A percentile compares a stretch with the other conserved stretches of the same genome.
Conservation (phyloP, 2,329 filamentous ascomycete genomes). For the Blastomyces percursus region DNA sequence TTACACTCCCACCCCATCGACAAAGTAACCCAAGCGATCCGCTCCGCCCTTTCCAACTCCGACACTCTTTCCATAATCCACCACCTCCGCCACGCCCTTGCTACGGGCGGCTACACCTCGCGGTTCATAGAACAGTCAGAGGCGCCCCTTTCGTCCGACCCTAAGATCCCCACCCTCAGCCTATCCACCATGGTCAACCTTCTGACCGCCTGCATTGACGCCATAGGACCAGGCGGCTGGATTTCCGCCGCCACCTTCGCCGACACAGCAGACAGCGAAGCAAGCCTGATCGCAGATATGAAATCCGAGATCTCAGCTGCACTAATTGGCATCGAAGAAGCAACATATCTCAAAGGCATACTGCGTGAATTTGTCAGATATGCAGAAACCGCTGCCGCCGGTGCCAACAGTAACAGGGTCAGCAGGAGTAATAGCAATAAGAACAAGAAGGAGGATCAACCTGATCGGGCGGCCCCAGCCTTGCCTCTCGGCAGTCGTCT, state of each 20-base stretch:
- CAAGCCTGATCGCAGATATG: conserved; percentile 38
- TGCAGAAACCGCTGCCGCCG: conserved; percentile 18
- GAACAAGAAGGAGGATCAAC: conserved; percentile 3
- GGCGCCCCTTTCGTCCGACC: conserved; percentile 26
- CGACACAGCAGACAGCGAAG: conserved; percentile 28
- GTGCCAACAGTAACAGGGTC: neutral
- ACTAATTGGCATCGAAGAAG: conserved; percentile 38
- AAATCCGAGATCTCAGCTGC: conserved; percentile 39
- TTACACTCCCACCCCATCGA: conserved; percentile 26
- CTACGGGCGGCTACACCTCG: conserved; percentile 33
- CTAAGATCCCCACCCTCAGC: conserved; percentile 28
- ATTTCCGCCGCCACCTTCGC: conserved; percentile 29
- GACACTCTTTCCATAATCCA: conserved; percentile 33
- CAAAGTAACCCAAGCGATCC: conserved; percentile 25
- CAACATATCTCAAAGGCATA: conserved; percentile 37
- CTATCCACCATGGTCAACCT: conserved; percentile 32
- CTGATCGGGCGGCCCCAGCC: conserved; percentile 10
- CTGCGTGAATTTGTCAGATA: conserved; percentile 37
- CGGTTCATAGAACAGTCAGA: conserved; percentile 33
- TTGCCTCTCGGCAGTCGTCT: conserved; percentile 17
- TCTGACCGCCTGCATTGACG: conserved; percentile 37
- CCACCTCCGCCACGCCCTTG: conserved; percentile 35
- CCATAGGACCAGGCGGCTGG: conserved; percentile 39
- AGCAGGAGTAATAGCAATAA: neutral
- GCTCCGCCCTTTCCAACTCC: conserved; percentile 29